Evolutionary conservation across 306 rosid species (phyloP).

Genomic region (Prunus campanulata): DNA sequence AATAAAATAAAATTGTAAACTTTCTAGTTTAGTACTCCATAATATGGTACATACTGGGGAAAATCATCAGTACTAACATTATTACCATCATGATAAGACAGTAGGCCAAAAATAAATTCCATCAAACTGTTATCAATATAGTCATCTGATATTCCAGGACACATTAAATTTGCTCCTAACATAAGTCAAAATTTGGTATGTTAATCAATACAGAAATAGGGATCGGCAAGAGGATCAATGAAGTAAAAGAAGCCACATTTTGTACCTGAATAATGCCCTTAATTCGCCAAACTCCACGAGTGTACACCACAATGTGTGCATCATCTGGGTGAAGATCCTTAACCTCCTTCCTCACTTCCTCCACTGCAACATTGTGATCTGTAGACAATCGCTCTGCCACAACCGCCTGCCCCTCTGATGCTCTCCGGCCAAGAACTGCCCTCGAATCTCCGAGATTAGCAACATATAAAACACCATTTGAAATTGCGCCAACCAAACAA

Average conservation of each 20-base stretch:
- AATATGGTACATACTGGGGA: neutral
- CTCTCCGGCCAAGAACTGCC: conserved; percentile 62
- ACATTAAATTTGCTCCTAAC: neutral
- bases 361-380: conserved; percentile 65
- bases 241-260: neutral
- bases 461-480: conserved; percentile 46
- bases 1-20: neutral
- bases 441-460: conserved; percentile 78
- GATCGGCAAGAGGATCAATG: neutral
- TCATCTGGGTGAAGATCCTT: conserved; percentile 77
- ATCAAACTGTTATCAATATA: neutral
- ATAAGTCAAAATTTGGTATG: neutral
- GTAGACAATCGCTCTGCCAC: conserved; percentile 65
- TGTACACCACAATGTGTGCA: conserved; percentile 50
- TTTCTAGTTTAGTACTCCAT: neutral
- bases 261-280: conserved; percentile 78
- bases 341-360: conserved; percentile 63
- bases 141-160: neutral
- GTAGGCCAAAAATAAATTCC: neutral
- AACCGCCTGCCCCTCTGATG: conserved; percentile 24
- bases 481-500: conserved; percentile 61
- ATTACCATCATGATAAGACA: neutral
- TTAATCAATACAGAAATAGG: neutral
- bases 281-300: conserved; percentile 63
- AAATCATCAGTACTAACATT: neutral